These are phyloP conservation scores for Leptographium wingfieldii DNA, from an alignment of 2,329 filamentous ascomycete genomes.

Conservation along the genomic window DNA sequence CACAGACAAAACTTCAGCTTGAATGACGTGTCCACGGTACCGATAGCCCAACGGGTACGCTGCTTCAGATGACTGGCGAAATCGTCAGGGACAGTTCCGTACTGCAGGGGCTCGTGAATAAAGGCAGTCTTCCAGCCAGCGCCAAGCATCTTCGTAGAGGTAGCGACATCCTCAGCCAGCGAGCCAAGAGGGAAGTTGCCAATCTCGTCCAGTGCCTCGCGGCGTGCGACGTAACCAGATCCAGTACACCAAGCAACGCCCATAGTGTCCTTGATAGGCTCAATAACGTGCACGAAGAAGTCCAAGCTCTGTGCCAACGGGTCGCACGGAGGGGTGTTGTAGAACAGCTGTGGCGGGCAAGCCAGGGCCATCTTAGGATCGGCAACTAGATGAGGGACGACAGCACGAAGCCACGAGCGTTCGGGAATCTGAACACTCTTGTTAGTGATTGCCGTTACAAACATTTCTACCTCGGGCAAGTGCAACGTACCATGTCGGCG, in stretches of 20 bases:
- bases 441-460: neutral
- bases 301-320: slow-evolving; percentile 44
- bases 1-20: slow-evolving; percentile 47
- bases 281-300: slow-evolving; percentile 41
- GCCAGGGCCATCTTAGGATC: slow-evolving; percentile 43
- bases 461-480: neutral
- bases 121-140: slow-evolving; percentile 49
- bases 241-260: slow-evolving; percentile 49
- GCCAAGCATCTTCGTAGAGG: slow-evolving; percentile 43
- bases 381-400: slow-evolving; percentile 42
- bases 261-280: slow-evolving; percentile 34
- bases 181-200: slow-evolving; percentile 49
- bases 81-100: slow-evolving; percentile 44
- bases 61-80: slow-evolving; percentile 42
- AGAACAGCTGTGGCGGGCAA: slow-evolving; percentile 48
- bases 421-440: slow-evolving; percentile 33
- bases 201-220: slow-evolving; percentile 44
- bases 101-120: slow-evolving; percentile 46
- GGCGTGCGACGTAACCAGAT: slow-evolving; percentile 47
- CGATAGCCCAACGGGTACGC: slow-evolving; percentile 39
- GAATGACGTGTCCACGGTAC: slow-evolving; percentile 43
- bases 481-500: slow-evolving; percentile 41
- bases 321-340: slow-evolving; percentile 46
- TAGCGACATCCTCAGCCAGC: slow-evolving; percentile 46
- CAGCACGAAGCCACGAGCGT: slow-evolving; percentile 42